A percentile compares a stretch with the other conserved stretches of the same genome.
phyloP scores from a whole-genome alignment of 2,329 filamentous ascomycete genomes.

The Aspergillus sp. region DNA sequence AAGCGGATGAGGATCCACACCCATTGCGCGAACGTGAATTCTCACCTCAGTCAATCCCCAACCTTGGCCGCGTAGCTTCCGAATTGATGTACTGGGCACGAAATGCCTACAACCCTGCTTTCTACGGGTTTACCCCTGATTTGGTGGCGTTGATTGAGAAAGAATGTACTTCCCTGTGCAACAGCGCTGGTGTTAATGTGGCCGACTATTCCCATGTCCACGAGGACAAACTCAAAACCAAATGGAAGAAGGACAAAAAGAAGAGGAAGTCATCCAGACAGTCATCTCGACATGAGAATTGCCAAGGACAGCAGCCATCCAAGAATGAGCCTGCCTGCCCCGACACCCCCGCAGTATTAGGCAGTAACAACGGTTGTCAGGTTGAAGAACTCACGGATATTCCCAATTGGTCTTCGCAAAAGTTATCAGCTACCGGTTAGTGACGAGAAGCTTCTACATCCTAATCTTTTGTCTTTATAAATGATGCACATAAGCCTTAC shows the following conservation, averaged over 20 bases:
- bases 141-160: slow-evolving; percentile 35
- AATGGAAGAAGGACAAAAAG: slow-evolving; percentile 14
- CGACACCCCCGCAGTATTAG: too few relatives aligned
- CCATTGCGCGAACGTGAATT: slow-evolving; percentile 1
- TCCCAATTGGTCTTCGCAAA: too few relatives aligned
- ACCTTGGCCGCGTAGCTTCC: slow-evolving; percentile 33
- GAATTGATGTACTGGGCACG: slow-evolving; percentile 42
- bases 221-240: slow-evolving; percentile 16
- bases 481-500: too few relatives aligned
- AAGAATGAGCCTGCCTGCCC: too few relatives aligned
- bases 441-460: too few relatives aligned
- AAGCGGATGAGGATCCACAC: slow-evolving; percentile 11
- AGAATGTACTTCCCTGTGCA: slow-evolving; percentile 32
- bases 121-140: slow-evolving; percentile 35
- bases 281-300: not conserved
- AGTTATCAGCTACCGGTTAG: too few relatives aligned
- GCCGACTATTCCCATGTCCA: slow-evolving; percentile 22
- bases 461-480: too few relatives aligned
- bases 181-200: slow-evolving; percentile 30
- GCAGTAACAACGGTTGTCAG: too few relatives aligned
- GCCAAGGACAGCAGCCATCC: too few relatives aligned
- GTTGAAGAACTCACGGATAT: too few relatives aligned
- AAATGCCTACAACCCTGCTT: slow-evolving; percentile 40
- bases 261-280: slow-evolving; percentile 17
- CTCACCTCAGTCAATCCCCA: slow-evolving; percentile 22